These are phyloP conservation scores for Termitomyces sp. DNA, from an alignment of 768 basidiomycete species.

Conservation along the genomic window DNA sequence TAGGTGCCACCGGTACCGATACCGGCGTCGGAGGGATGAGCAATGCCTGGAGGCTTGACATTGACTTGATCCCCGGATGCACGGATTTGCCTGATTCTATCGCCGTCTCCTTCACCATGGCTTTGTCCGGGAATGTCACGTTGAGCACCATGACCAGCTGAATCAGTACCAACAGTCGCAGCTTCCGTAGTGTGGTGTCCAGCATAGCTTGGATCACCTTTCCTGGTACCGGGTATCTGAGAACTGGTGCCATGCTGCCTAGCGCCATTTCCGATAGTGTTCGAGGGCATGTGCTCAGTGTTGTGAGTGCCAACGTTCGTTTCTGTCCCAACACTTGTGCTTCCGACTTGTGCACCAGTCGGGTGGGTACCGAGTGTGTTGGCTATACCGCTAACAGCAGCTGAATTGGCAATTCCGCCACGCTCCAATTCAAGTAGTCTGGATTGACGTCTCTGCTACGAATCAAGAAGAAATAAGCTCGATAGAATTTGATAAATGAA, in stretches of 20 bases:
- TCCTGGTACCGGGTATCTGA: neutral
- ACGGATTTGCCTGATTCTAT: neutral
- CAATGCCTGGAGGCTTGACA: neutral
- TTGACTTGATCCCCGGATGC: neutral
- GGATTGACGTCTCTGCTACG: conserved; percentile 5
- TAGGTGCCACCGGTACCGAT: neutral
- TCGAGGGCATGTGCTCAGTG: neutral
- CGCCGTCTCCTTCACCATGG: neutral
- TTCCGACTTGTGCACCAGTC: neutral
- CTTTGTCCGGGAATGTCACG: neutral
- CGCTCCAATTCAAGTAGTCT: conserved; percentile 5
- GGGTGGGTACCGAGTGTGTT: neutral
- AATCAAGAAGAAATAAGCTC: neutral
- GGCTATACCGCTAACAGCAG: neutral
- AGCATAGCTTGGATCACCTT: neutral
- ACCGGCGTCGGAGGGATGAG: neutral
- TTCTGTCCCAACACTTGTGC: neutral
- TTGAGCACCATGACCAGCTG: neutral
- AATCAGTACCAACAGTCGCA: neutral
- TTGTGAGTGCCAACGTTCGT: neutral
- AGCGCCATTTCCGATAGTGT: neutral
- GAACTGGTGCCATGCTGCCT: neutral
- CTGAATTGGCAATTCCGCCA: neutral
- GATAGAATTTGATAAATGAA: neutral
- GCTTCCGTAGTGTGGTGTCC: neutral